phyloP scores from a whole-genome alignment of 129 eudicot genomes.

The Flaveria bidentis region DNA sequence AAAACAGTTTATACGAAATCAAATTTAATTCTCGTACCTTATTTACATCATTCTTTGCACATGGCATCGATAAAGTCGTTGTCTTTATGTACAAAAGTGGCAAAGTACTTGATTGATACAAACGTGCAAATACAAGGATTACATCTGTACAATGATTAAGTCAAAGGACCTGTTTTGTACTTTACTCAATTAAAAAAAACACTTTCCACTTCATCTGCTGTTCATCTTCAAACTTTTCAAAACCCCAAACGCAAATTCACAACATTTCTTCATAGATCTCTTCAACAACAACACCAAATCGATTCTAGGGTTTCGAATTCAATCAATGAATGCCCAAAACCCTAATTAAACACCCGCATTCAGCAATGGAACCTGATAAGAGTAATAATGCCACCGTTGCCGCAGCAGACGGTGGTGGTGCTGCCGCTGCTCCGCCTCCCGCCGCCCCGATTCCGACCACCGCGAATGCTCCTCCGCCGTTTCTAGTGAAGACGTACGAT shows the following conservation, averaged over 20 bases:
- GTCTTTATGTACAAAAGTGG: background rate
- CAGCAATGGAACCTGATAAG: constrained; percentile 17
- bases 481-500: constrained; percentile 31
- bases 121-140: background rate
- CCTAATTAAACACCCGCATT: constrained; percentile 1
- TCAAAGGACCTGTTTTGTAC: background rate
- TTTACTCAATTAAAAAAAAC: background rate
- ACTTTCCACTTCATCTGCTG: background rate
- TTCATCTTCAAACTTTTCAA: constrained; percentile 21
- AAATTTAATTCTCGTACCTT: too few relatives aligned
- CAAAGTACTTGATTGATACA: background rate
- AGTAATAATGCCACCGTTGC: background rate
- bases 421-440: constrained; percentile 1
- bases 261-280: constrained; percentile 13
- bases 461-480: constrained; percentile 35
- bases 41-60: too few relatives aligned
- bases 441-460: constrained; percentile 44
- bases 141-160: background rate
- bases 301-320: background rate
- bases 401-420: background rate
- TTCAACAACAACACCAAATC: background rate
- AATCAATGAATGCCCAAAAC: constrained; percentile 14
- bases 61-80: background rate
- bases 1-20: too few relatives aligned
- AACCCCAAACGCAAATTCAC: constrained; percentile 23